Percentiles rank a stretch among this genome's conserved stretches.
These are phyloP conservation scores for Closterium sp. DNA, from an alignment of 139 green algal species.

Conservation along the genomic window DNA sequence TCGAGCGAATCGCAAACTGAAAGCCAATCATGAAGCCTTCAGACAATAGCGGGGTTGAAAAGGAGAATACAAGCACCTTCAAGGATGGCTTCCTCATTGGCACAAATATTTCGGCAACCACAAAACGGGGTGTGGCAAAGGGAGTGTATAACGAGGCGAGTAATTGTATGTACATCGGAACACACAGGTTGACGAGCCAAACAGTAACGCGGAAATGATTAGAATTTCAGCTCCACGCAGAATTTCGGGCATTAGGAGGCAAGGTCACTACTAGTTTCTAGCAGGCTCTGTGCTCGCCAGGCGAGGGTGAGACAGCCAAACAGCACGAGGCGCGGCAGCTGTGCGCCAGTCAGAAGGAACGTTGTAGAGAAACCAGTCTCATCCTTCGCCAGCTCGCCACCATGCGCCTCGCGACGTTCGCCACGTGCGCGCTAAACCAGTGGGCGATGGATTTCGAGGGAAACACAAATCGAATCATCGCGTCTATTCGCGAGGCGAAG, in stretches of 20 bases:
- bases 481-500: constrained; percentile 75
- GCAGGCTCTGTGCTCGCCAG: no score
- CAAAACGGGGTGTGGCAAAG: no score
- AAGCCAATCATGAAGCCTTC: background rate
- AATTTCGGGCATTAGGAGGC: background rate
- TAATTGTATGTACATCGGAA: background rate
- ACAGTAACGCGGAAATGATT: background rate
- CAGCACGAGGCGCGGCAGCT: background rate
- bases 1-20: background rate
- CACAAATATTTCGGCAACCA: no score
- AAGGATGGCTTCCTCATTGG: background rate
- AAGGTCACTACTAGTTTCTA: no score
- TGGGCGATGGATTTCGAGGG: constrained; percentile 97
- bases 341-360: background rate
- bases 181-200: background rate
- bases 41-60: background rate
- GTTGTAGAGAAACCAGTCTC: background rate
- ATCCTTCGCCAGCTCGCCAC: background rate
- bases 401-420: constrained; percentile 69
- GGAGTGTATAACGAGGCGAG: no score
- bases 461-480: constrained; percentile 78
- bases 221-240: background rate
- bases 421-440: constrained; percentile 96
- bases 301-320: no score
- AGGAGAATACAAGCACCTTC: background rate